These are phyloP conservation scores for Cyclotella choctawhatcheeana DNA, from an alignment of 108 stramenopile genomes.

Conservation along the genomic window DNA sequence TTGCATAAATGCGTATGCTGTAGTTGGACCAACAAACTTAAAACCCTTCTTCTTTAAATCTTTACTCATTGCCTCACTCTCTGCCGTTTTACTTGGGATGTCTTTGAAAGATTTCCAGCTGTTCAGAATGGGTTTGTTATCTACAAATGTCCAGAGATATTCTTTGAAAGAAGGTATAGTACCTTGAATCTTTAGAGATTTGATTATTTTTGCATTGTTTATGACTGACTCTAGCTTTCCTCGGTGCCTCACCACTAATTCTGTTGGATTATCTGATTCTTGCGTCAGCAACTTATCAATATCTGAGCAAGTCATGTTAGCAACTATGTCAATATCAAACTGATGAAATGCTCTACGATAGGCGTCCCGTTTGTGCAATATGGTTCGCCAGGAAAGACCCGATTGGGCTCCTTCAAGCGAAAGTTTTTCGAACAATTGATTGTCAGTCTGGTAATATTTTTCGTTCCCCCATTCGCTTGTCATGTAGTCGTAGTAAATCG, in stretches of 20 bases:
- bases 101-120: constrained; percentile 22
- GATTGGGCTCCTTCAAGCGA: constrained; percentile 73
- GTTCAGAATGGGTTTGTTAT: constrained; percentile 70
- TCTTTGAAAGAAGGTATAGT: constrained; percentile 17
- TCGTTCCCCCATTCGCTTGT: constrained; percentile 66
- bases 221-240: constrained; percentile 46
- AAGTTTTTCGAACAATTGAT: constrained; percentile 69
- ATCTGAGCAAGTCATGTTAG: constrained; percentile 51
- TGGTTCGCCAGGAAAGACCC: constrained; percentile 77
- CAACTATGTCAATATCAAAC: constrained; percentile 70
- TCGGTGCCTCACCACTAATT: constrained; percentile 60
- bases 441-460: constrained; percentile 50
- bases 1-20: constrained; percentile 71
- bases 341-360: constrained; percentile 62
- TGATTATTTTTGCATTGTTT: constrained; percentile 27
- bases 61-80: constrained; percentile 68
- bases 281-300: constrained; percentile 41
- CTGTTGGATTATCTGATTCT: constrained; percentile 20
- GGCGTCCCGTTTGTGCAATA: constrained; percentile 69
- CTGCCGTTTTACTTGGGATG: constrained; percentile 39
- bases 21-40: constrained; percentile 70
- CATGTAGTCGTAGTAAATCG: constrained; percentile 62
- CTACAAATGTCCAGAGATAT: constrained; percentile 68
- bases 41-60: constrained; percentile 59
- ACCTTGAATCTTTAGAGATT: constrained; percentile 8